Evolutionary conservation across 1,284 basidiomycete genomes (phyloP).

Genomic region (Ceratobasidium sp.): DNA sequence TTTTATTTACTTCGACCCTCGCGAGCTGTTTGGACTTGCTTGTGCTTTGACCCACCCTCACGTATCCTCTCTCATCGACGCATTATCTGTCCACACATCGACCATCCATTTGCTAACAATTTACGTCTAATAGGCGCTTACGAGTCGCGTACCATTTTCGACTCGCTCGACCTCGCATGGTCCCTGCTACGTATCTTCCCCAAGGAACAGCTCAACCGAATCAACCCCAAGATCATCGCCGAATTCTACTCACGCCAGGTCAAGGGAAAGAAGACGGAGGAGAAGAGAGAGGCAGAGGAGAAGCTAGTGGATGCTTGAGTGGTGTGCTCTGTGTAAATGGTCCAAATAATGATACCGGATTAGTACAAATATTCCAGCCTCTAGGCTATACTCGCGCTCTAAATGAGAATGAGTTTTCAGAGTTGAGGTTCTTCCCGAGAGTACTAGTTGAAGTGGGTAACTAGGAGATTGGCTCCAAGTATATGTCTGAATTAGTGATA

Average conservation of each 20-base stretch:
- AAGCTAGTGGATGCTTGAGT: slow-evolving; percentile 33
- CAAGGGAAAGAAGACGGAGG: slow-evolving; percentile 67
- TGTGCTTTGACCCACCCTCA: background rate
- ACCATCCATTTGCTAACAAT: slow-evolving; percentile 2
- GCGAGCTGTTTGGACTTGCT: background rate
- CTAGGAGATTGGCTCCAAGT: too few species aligned
- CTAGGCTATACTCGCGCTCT: too few species aligned
- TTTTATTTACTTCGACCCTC: background rate
- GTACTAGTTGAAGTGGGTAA: too few species aligned
- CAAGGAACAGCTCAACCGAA: slow-evolving; percentile 97
- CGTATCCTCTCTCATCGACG: background rate
- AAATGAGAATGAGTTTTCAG: too few species aligned
- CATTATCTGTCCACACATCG: background rate
- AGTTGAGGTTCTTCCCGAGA: too few species aligned
- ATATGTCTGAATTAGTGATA: too few species aligned
- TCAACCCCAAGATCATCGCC: slow-evolving; percentile 90
- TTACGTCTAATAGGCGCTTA: slow-evolving; percentile 75
- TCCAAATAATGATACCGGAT: too few species aligned
- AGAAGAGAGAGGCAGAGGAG: slow-evolving; percentile 44
- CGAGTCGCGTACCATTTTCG: slow-evolving; percentile 97
- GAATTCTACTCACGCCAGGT: slow-evolving; percentile 88
- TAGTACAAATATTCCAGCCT: too few species aligned
- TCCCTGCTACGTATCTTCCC: slow-evolving; percentile 98
- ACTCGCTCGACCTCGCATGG: slow-evolving; percentile 98
- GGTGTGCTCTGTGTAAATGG: too few species aligned